Evolutionary conservation across 116 monocot genomes (phyloP), one percentile per base, ranked within the genome.

Genomic region (Cymodocea nodosa): DNA sequence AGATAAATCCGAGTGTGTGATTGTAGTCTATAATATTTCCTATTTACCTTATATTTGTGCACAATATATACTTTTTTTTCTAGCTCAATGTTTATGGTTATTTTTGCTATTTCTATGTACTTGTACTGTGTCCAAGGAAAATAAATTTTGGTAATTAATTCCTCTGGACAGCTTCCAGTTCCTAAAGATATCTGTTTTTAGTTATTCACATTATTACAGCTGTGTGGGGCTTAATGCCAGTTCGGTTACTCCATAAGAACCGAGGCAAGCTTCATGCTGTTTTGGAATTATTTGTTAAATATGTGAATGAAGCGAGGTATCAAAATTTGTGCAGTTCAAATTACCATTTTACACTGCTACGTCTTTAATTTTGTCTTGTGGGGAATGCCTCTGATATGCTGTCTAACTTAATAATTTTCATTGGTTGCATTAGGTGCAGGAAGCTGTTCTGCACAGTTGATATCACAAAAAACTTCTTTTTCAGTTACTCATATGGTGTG

Each of bases 391-490:
- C 6, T 4, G 54, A 54, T 16, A n/a, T 17, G 16, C 16, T 16
- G 16, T 54, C 17, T 54, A 54, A 54, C 20, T 16, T 54, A 16
- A 16, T 54, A 3, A 5, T 54, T 18, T 54, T n/a, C 20, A 20
- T 16, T 54, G 54, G 54, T 12, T 59, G 44, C 9, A 22, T 52
- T 73, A 87, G 95, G 73, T 97, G 91, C 88, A 86, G 86, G 88
- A 88, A 82, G 78, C 82, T 97, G 56, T 78, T 88, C 16, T 69
- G 79, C 83, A 80, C 69, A 20, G 83, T 97, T 69, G 97, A 97
- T 77, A 84, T 97, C 34, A 97, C 91, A 10, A 97, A 88, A 70
- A 91, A 97, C 78, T 97, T 97, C 83, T 97, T 85, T 70, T 97
- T 84, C 67, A 88, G 91, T 63, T 84, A 97, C 71, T 91, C 97